These are phyloP conservation scores for Aureobasidium sp. DNA, from an alignment of 2,329 filamentous ascomycete genomes.

Conservation along the genomic window DNA sequence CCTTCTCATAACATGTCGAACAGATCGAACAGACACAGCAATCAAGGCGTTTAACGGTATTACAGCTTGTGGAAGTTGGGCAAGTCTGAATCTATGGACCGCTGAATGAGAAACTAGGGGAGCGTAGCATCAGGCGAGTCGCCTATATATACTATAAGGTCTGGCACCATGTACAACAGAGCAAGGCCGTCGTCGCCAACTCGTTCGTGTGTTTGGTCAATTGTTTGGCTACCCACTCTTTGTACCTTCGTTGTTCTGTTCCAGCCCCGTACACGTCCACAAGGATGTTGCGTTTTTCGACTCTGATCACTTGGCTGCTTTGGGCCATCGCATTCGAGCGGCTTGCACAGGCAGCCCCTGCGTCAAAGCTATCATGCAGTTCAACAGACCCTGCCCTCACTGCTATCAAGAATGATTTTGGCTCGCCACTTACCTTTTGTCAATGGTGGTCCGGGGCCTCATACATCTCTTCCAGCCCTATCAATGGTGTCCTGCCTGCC, in stretches of 20 bases:
- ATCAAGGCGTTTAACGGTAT: neutral
- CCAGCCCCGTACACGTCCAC: too few relatives aligned
- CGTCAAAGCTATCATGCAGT: neutral
- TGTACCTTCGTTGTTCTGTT: neutral
- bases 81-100: neutral
- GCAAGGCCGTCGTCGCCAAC: neutral
- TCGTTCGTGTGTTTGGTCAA: neutral
- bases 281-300: neutral
- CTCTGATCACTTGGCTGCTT: neutral
- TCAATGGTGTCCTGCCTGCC: neutral
- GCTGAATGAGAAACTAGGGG: neutral
- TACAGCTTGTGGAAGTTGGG: neutral
- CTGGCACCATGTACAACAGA: neutral
- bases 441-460: slow-evolving; percentile 1
- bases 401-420: slow-evolving; percentile 7
- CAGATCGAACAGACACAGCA: too few relatives aligned
- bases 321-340: neutral
- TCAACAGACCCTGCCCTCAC: neutral
- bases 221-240: neutral
- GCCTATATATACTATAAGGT: neutral
- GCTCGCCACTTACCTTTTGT: neutral
- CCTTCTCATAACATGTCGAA: neutral
- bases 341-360: neutral
- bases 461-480: neutral
- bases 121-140: neutral